These are phyloP conservation scores for Aspergillus avenaceus DNA, from an alignment of 495 filamentous ascomycete genomes.

Conservation along the genomic window DNA sequence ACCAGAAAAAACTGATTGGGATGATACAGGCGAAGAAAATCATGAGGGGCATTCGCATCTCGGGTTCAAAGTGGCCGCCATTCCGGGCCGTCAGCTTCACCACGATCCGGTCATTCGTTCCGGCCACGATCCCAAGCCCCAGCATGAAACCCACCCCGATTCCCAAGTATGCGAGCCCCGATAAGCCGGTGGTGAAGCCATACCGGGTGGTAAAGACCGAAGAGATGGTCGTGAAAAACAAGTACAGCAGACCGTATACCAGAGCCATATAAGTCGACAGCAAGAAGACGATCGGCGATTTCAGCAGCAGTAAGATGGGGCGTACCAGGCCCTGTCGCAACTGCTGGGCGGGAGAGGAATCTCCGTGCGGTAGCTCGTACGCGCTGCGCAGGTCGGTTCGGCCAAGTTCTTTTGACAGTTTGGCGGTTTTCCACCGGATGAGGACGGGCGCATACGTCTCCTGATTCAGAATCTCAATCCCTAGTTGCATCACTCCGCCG, in stretches of 20 bases:
- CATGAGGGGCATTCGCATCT: slow-evolving; percentile 64
- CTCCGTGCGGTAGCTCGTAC: slow-evolving; percentile 25
- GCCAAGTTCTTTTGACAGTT: slow-evolving; percentile 36
- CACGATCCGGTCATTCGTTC: slow-evolving; percentile 55
- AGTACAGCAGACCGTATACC: slow-evolving; percentile 63
- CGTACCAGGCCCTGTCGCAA: slow-evolving; percentile 38
- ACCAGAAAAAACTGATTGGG: slow-evolving; percentile 27
- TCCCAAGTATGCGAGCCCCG: slow-evolving; percentile 57
- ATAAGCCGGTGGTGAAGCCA: slow-evolving; percentile 48
- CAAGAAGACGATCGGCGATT: slow-evolving; percentile 48
- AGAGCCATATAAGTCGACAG: slow-evolving; percentile 57
- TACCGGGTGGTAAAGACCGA: slow-evolving; percentile 58
- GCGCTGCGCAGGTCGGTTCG: slow-evolving; percentile 41
- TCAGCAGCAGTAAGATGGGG: slow-evolving; percentile 39
- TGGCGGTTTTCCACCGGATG: slow-evolving; percentile 42
- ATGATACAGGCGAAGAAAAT: slow-evolving; percentile 48
- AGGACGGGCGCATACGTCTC: slow-evolving; percentile 51
- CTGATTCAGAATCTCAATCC: slow-evolving; percentile 45
- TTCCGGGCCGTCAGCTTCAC: slow-evolving; percentile 48
- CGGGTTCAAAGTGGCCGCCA: slow-evolving; percentile 52
- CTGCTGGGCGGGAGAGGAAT: slow-evolving; percentile 18
- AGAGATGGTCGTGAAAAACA: slow-evolving; percentile 63
- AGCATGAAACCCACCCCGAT: slow-evolving; percentile 55
- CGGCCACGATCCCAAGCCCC: slow-evolving; percentile 45
- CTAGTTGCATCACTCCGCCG: slow-evolving; percentile 30